Conservation (phyloP, 306 rosid genomes). For the Dicorynia guianensis region DNA sequence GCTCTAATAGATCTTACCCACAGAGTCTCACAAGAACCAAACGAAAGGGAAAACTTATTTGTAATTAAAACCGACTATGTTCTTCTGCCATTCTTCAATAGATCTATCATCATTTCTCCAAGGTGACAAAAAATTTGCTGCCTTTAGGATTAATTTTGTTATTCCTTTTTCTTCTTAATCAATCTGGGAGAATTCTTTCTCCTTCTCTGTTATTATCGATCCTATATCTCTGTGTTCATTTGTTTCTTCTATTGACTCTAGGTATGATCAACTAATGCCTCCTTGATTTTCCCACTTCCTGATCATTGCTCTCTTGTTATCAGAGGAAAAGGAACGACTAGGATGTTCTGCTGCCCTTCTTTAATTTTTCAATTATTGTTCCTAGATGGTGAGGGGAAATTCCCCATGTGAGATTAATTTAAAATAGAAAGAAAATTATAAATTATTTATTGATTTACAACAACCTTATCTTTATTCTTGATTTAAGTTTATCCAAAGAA, state of each 20-base stretch:
- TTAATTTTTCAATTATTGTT: neutral
- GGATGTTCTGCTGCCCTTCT: neutral
- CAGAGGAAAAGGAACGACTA: neutral
- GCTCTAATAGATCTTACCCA: constrained; percentile 89
- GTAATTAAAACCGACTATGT: constrained; percentile 15
- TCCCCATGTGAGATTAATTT: neutral
- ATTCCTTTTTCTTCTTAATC: constrained; percentile 12
- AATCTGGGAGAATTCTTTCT: constrained; percentile 24
- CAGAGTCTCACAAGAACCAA: constrained; percentile 84
- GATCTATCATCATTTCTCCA: constrained; percentile 19
- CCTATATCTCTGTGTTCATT: neutral
- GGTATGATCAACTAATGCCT: neutral
- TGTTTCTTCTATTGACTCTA: neutral
- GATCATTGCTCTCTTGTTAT: neutral
- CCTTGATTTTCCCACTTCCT: neutral
- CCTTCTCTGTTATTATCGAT: neutral
- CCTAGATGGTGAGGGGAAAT: neutral
- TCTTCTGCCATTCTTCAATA: constrained; percentile 26
- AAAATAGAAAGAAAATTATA: too few species aligned
- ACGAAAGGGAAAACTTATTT: constrained; percentile 43
- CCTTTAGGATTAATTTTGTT: constrained; percentile 32
- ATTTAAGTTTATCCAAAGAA: too few species aligned
- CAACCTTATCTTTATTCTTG: too few species aligned
- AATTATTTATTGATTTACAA: too few species aligned
- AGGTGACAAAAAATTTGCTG: constrained; percentile 29